Base-by-base conservation (phyloP, 2,329 filamentous ascomycete genomes). In the Fusarium caatingaense region DNA sequence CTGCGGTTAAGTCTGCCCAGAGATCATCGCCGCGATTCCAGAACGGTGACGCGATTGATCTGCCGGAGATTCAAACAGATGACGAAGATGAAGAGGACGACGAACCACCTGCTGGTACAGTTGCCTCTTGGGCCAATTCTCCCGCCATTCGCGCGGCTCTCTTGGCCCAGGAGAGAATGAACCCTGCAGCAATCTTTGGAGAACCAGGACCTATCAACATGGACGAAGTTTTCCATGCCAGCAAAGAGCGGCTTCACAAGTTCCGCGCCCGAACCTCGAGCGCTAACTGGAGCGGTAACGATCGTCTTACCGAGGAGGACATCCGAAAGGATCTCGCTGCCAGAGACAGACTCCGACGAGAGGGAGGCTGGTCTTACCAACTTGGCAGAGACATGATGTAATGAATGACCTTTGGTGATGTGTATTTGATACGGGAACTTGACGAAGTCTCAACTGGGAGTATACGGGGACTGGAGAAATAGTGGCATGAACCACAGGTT, bases 11-110 rank as follows among this genome's bases (percentile, higher is more conserved):
- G 74, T 85, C 86, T n/a, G 83, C 81, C 4, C 80, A 87, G 20
- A 87, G 89, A 70, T 91, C 92, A 30, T 97, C 94, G 2, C 94
- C 94, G 2, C 89, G 93, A 55, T 97, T 97, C 81, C 92, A 91
- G 66, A 95, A 93, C 73, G 93, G 94, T 65, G 96, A 99, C 63
- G 88, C 88, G 54, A 98, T 99, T 75, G 92, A 96, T 72, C 88
- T 99, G 5, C 95, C 96, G 0, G 96, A 99, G 73, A 98, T 99
- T 73, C 90, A 94, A 69, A 98, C 96, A 2, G 97, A 99, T 77
- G 94, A 93, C 30, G 94, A 97, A 75, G 93, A 97, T 63, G 92
- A 95, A 50, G 92, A 95, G 8, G 88, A 91, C 42, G 87, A 89
- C 16, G 80, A 86, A 49, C 89, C 93, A 82, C 76, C 80, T 25